Evolutionary conservation across 2,329 filamentous ascomycete genomes (phyloP).

Genomic region (Aureobasidium mangrovei): DNA sequence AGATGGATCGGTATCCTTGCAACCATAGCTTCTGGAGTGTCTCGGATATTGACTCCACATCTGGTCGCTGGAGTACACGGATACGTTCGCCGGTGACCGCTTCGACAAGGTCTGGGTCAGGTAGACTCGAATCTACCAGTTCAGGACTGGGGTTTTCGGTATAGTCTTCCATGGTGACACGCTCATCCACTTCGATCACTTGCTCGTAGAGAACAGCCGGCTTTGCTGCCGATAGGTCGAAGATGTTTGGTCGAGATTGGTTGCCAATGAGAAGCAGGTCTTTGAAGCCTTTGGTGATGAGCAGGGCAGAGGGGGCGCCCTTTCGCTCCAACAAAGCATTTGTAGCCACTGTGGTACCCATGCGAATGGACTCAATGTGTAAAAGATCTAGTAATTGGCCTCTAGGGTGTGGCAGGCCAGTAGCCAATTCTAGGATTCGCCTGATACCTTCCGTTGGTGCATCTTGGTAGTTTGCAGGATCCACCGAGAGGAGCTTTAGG

Average conservation of each 20-base stretch:
- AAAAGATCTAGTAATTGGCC: constrained; percentile 17
- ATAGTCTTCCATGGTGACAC: constrained; percentile 28
- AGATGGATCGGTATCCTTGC: constrained; percentile 30
- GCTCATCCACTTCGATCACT: constrained; percentile 21
- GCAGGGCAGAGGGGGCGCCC: constrained; percentile 23
- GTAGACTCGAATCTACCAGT: constrained; percentile 13
- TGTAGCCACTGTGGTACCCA: constrained; percentile 28
- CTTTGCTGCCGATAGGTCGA: constrained; percentile 21
- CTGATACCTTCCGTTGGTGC: constrained; percentile 26
- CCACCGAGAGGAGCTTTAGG: constrained; percentile 25
- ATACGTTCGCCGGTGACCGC: constrained; percentile 25
- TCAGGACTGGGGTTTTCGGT: constrained; percentile 25
- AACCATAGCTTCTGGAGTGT: constrained; percentile 23
- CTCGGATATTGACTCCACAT: constrained; percentile 13
- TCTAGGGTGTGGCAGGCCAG: constrained; percentile 18
- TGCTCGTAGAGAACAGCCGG: constrained; percentile 20
- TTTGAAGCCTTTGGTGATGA: constrained; percentile 25
- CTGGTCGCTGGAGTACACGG: constrained; percentile 21
- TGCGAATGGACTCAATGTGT: constrained; percentile 20
- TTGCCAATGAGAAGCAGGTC: constrained; percentile 26
- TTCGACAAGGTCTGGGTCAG: constrained; percentile 17
- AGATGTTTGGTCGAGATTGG: constrained; percentile 26
- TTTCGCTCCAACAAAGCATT: constrained; percentile 26
- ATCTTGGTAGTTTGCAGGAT: constrained; percentile 25
- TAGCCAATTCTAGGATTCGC: constrained; percentile 20